These are phyloP conservation scores for Sarocladium brachiariae DNA, from an alignment of 2,329 filamentous ascomycete species.

Conservation along the genomic window DNA sequence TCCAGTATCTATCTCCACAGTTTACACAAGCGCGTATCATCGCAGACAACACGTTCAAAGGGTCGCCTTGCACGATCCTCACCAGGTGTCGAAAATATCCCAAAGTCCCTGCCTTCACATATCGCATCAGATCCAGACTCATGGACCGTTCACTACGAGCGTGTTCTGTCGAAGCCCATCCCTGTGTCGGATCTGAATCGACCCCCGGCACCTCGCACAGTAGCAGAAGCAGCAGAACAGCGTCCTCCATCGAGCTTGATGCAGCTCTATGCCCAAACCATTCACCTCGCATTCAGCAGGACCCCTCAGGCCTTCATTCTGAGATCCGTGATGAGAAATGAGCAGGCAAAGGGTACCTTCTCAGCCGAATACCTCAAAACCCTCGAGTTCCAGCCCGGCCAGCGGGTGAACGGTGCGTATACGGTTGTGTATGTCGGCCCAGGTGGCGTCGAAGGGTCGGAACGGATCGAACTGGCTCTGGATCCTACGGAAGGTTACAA, in stretches of 20 bases:
- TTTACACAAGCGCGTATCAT: not conserved
- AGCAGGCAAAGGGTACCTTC: constrained; percentile 18
- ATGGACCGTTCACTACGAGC: constrained; percentile 23
- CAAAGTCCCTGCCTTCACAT: constrained; percentile 1
- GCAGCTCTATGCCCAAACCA: constrained; percentile 20
- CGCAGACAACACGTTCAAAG: not conserved
- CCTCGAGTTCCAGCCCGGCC: constrained; percentile 18
- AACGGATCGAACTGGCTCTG: constrained; percentile 23
- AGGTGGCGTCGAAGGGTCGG: constrained; percentile 10
- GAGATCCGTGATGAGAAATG: constrained; percentile 17
- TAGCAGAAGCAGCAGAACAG: not conserved
- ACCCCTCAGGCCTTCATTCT: constrained; percentile 26
- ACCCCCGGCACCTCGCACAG: no score
- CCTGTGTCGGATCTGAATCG: constrained; percentile 12
- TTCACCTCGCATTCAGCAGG: constrained; percentile 25
- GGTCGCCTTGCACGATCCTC: not conserved
- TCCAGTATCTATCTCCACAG: not conserved
- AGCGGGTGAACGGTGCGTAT: constrained; percentile 27
- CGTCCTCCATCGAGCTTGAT: constrained; percentile 16
- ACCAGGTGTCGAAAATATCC: not conserved
- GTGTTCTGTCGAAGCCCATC: constrained; percentile 19
- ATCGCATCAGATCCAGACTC: not conserved
- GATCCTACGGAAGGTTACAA: constrained; percentile 19
- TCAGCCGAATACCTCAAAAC: constrained; percentile 16
- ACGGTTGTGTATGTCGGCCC: constrained; percentile 19